Percentiles rank a stretch among this genome's conserved stretches.
These are phyloP conservation scores for Stephania japonica DNA, from an alignment of 164 flowering plant genomes.

Conservation along the genomic window DNA sequence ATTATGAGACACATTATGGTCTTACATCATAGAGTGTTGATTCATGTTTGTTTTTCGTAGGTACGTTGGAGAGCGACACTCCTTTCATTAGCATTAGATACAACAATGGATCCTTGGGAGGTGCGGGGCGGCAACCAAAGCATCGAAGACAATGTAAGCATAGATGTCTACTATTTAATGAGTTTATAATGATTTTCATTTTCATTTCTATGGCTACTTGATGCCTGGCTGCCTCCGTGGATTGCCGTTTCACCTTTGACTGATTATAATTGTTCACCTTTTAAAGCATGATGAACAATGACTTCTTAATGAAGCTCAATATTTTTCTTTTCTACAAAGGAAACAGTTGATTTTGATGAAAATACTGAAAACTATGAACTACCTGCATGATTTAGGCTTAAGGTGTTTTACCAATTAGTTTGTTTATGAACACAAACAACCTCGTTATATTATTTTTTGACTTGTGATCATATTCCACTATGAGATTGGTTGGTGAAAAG, in stretches of 20 bases:
- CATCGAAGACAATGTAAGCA: slow-evolving; percentile 50
- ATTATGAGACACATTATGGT: too few relatives aligned
- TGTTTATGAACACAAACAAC: too few relatives aligned
- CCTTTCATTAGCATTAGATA: slow-evolving; percentile 11
- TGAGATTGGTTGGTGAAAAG: neutral
- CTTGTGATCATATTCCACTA: neutral
- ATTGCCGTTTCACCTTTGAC: neutral
- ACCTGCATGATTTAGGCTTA: too few relatives aligned
- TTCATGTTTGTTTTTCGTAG: slow-evolving; percentile 4
- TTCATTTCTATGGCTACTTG: too few relatives aligned
- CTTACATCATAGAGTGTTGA: neutral
- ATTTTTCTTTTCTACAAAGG: too few relatives aligned
- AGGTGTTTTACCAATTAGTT: too few relatives aligned
- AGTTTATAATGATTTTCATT: too few relatives aligned
- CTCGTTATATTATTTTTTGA: neutral
- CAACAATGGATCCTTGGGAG: slow-evolving; percentile 1
- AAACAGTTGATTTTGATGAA: too few relatives aligned
- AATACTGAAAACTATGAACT: too few relatives aligned
- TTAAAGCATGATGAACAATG: too few relatives aligned
- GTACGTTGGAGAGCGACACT: slow-evolving; percentile 18
- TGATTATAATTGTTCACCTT: too few relatives aligned
- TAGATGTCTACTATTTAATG: neutral
- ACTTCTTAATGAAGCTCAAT: too few relatives aligned
- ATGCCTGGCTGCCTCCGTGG: neutral
- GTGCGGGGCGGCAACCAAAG: slow-evolving; percentile 13